Evolutionary conservation across 257 asterid species (phyloP).

Genomic region (Henckelia pumila): DNA sequence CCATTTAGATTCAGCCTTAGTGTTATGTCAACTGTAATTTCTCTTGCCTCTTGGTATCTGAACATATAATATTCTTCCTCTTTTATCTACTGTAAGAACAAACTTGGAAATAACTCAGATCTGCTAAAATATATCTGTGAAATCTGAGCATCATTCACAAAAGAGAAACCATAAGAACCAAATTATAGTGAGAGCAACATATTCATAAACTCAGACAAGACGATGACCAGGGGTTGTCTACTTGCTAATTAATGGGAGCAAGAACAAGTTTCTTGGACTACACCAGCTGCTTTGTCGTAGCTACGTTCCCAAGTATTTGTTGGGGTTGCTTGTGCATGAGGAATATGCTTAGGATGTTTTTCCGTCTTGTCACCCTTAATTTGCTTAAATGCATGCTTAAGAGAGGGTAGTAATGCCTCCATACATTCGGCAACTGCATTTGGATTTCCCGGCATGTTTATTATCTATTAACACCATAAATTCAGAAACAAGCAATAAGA

Average conservation of each 20-base stretch:
- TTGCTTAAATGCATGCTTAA: constrained; percentile 90
- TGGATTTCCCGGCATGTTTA: constrained; percentile 99
- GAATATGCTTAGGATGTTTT: background rate
- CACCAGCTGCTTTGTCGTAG: background rate
- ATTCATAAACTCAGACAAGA: background rate
- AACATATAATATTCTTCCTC: too few relatives aligned
- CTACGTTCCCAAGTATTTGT: background rate
- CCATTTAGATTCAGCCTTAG: background rate
- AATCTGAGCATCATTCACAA: background rate
- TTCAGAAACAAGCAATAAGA: background rate
- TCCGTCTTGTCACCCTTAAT: constrained; percentile 15
- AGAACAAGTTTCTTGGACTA: background rate
- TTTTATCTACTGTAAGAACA: background rate
- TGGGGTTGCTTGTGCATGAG: background rate
- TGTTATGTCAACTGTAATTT: background rate
- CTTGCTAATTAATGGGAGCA: background rate
- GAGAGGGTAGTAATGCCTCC: constrained; percentile 79
- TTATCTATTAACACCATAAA: constrained; percentile 49
- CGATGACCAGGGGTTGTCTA: background rate
- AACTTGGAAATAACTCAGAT: background rate
- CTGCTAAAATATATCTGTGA: too few relatives aligned
- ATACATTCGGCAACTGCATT: constrained; percentile 93
- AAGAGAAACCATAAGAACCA: background rate
- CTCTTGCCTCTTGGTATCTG: background rate
- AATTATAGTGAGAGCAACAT: too few relatives aligned